phyloP scores from a whole-genome alignment of 441 rosid genomes.

The Euphorbia celastroides region DNA sequence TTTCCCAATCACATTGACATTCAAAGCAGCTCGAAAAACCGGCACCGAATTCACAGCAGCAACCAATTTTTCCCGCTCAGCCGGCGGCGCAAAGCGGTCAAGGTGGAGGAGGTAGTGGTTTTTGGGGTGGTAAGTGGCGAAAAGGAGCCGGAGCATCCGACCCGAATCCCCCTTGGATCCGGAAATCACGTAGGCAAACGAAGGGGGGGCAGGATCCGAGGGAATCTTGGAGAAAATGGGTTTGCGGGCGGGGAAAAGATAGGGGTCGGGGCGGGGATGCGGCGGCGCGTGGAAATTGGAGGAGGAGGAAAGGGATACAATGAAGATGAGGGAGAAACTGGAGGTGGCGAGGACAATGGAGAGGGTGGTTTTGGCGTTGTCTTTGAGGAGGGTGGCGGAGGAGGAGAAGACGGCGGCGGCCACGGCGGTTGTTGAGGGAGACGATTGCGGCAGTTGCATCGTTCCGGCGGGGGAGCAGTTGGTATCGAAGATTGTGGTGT shows the following conservation, averaged over 20 bases:
- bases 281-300: conserved; percentile 20
- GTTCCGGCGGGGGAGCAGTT: background rate
- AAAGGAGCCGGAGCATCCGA: conserved; percentile 72
- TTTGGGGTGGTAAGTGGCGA: conserved; percentile 69
- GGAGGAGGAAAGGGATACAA: conserved; percentile 44
- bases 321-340: conserved; percentile 55
- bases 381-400: conserved; percentile 21
- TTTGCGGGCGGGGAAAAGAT: conserved; percentile 46
- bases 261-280: conserved; percentile 44
- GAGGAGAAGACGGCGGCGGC: conserved; percentile 16
- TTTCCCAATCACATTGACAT: conserved; percentile 76
- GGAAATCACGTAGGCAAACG: conserved; percentile 63
- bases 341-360: conserved; percentile 52
- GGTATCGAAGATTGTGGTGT: background rate
- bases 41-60: conserved; percentile 43
- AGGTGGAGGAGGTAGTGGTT: conserved; percentile 79
- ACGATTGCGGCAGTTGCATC: conserved; percentile 24
- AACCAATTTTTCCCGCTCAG: conserved; percentile 70
- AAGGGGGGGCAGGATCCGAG: conserved; percentile 47
- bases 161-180: conserved; percentile 66
- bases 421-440: conserved; percentile 15
- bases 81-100: conserved; percentile 53
- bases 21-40: conserved; percentile 66
- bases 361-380: conserved; percentile 33
- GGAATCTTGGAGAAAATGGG: conserved; percentile 33